Percentiles rank a stretch among this genome's conserved stretches.
phyloP scores from a whole-genome alignment of 73 alveolate genomes.

The Paramecium caudatum region DNA sequence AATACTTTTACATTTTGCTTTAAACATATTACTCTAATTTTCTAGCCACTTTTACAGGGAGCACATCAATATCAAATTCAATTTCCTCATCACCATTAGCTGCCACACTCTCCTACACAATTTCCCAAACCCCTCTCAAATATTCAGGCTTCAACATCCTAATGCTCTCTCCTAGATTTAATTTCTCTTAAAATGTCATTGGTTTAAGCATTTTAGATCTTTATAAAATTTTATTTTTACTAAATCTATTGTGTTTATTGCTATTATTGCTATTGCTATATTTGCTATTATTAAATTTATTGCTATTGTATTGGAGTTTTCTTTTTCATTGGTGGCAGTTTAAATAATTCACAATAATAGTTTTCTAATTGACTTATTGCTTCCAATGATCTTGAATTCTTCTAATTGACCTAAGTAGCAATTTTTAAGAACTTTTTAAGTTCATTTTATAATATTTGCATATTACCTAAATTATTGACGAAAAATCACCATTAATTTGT shows the following conservation, averaged over 20 bases:
- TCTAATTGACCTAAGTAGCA: too few species aligned
- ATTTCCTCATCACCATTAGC: conserved; percentile 63
- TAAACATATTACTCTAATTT: conserved; percentile 69
- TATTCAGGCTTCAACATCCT: conserved; percentile 65
- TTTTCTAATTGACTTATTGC: too few species aligned
- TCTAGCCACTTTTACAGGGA: conserved; percentile 69
- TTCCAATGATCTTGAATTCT: too few species aligned
- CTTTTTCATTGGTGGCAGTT: too few species aligned
- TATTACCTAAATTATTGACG: too few species aligned
- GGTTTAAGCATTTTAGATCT: not conserved
- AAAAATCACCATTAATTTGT: too few species aligned
- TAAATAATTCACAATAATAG: too few species aligned
- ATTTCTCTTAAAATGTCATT: conserved; percentile 67
- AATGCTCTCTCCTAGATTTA: conserved; percentile 63
- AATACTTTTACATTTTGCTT: conserved; percentile 16
- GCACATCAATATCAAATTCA: conserved; percentile 71
- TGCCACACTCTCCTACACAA: conserved; percentile 53
- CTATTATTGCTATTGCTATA: not conserved
- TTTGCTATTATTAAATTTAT: not conserved
- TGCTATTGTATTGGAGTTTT: too few species aligned
- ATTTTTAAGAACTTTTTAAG: too few species aligned
- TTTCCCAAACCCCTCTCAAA: conserved; percentile 77
- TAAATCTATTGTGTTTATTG: not conserved
- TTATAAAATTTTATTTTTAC: not conserved
- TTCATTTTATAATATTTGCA: too few species aligned